Percentiles rank a stretch among this genome's conserved stretches.
Conservation (phyloP, 108 stramenopile species). For the Skeletonema costatum region DNA sequence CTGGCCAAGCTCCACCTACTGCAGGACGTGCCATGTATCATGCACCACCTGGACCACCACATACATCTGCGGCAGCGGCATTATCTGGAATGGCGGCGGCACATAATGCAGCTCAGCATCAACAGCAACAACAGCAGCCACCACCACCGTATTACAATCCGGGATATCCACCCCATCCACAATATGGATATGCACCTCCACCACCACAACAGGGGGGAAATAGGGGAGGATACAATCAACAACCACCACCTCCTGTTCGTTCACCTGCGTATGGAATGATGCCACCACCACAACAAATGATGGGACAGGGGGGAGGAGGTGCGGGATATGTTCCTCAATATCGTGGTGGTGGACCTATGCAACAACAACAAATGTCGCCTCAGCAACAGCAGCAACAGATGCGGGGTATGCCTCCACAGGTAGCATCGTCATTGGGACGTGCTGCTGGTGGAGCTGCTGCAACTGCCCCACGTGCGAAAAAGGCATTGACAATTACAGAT, state of each 20-base stretch:
- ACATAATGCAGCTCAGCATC: background rate
- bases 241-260: background rate
- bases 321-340: background rate
- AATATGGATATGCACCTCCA: background rate
- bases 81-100: background rate
- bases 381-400: background rate
- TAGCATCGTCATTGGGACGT: background rate
- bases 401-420: background rate
- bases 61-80: background rate
- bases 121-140: background rate
- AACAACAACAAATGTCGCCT: background rate
- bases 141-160: conserved; percentile 1
- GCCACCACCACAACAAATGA: background rate
- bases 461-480: conserved; percentile 1
- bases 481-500: conserved; percentile 42
- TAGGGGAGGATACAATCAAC: background rate
- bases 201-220: background rate
- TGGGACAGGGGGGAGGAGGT: background rate
- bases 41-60: background rate
- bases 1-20: background rate
- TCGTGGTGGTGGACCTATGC: background rate
- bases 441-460: background rate
- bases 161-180: background rate
- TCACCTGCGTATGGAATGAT: background rate
- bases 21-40: background rate